Evolutionary conservation across 805 yeast genomes (phyloP).

Genomic region (Metschnikowia gruessii): DNA sequence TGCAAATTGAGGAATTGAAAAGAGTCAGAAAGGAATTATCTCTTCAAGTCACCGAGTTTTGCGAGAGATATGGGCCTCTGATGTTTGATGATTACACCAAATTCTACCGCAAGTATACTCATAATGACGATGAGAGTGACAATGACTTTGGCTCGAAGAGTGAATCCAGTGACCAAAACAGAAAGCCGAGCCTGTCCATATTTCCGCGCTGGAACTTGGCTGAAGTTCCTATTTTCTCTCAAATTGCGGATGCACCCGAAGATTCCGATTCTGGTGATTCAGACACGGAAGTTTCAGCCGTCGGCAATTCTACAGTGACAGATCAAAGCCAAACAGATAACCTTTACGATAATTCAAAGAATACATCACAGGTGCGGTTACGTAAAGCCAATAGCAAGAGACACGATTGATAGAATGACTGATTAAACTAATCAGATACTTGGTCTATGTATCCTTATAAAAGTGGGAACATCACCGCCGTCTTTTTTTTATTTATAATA

Average conservation of each 20-base stretch:
- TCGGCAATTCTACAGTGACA: too few relatives aligned
- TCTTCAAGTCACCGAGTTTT: constrained; percentile 31
- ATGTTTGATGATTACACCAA: constrained; percentile 38
- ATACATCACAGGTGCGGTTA: not conserved
- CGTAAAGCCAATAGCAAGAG: not conserved
- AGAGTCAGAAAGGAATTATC: constrained; percentile 27
- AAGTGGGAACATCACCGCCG: not conserved
- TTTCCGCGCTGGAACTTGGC: constrained; percentile 24
- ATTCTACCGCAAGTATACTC: constrained; percentile 29
- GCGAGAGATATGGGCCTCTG: constrained; percentile 37
- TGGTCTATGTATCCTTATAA: not conserved
- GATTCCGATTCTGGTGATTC: not conserved
- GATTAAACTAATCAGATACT: not conserved
- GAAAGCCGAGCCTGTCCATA: constrained; percentile 1
- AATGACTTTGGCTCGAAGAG: not conserved
- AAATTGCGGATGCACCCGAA: constrained; percentile 4
- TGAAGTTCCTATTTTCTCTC: constrained; percentile 32
- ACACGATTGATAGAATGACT: not conserved
- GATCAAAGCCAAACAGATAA: not conserved
- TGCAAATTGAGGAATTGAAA: constrained; percentile 35
- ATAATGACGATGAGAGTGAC: not conserved
- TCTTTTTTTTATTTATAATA: not conserved
- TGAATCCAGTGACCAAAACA: not conserved
- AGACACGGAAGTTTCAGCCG: constrained; percentile 3
- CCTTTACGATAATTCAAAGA: not conserved